Percentiles rank a stretch among this genome's conserved stretches.
Conservation (phyloP, 2,329 filamentous ascomycete genomes). For the Xylaria sp. region DNA sequence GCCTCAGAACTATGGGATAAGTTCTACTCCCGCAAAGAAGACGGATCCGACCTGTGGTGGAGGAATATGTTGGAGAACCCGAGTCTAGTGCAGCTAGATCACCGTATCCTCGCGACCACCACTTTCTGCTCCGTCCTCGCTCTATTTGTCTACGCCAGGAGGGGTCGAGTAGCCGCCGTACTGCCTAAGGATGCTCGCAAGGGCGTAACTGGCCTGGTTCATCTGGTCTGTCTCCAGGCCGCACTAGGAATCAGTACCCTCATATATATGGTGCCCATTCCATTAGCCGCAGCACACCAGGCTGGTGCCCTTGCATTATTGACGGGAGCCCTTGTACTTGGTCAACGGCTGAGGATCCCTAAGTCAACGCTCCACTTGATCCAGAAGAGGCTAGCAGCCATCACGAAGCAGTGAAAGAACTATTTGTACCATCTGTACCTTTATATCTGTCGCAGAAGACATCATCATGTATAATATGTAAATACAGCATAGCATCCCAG, state of each 20-base stretch:
- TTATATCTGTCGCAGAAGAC: conserved; percentile 4
- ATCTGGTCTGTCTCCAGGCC: conserved; percentile 82
- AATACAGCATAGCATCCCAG: conserved; percentile 27
- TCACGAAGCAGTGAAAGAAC: conserved; percentile 26
- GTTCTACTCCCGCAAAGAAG: conserved; percentile 81
- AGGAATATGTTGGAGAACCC: conserved; percentile 98
- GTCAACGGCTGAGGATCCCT: conserved; percentile 77
- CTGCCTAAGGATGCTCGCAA: conserved; percentile 69
- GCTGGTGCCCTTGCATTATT: conserved; percentile 86
- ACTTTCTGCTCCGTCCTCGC: conserved; percentile 83
- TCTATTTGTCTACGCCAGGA: conserved; percentile 81
- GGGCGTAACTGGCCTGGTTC: conserved; percentile 79
- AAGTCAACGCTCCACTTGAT: conserved; percentile 66
- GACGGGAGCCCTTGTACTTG: conserved; percentile 80
- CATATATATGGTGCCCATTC: conserved; percentile 90
- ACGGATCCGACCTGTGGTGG: conserved; percentile 89
- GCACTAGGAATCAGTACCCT: conserved; percentile 87
- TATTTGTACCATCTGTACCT: not conserved
- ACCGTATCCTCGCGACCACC: conserved; percentile 87
- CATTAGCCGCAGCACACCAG: conserved; percentile 89
- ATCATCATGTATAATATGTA: conserved; percentile 32
- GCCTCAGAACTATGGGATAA: conserved; percentile 80
- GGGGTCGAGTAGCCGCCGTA: conserved; percentile 59
- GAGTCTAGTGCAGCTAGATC: conserved; percentile 91
- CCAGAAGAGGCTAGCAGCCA: conserved; percentile 51